Conservation (phyloP, 805 yeast species). For the Metschnikowia corniflorae region DNA sequence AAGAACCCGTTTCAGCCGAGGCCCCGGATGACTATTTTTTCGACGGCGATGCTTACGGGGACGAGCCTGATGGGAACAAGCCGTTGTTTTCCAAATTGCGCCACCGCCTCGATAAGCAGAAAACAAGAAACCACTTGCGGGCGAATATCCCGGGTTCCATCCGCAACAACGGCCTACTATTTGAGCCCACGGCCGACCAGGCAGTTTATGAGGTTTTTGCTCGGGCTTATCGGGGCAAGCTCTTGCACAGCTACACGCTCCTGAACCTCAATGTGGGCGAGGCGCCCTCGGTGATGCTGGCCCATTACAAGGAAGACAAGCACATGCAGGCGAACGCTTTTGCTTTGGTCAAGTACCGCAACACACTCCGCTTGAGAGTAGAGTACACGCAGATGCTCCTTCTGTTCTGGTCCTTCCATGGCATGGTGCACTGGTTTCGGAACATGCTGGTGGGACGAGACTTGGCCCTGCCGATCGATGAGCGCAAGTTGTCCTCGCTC, state of each 20-base stretch:
- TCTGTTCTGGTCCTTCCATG: conserved; percentile 41
- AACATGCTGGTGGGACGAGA: conserved; percentile 33
- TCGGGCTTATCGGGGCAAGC: conserved; percentile 21
- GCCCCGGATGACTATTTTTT: conserved; percentile 19
- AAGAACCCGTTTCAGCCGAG: conserved; percentile 3
- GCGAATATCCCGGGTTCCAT: conserved; percentile 19
- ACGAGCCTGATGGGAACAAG: conserved; percentile 5
- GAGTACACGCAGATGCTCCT: conserved; percentile 37
- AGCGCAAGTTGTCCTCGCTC: conserved; percentile 22
- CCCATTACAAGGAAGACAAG: conserved; percentile 23
- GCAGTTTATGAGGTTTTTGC: conserved; percentile 19
- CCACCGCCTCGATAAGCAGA: conserved; percentile 17
- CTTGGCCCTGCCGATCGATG: conserved; percentile 30
- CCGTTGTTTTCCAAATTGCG: conserved; percentile 20
- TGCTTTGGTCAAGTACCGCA: conserved; percentile 24
- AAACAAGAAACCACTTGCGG: conserved; percentile 15
- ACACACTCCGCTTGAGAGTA: conserved; percentile 35
- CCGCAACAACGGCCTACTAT: conserved; percentile 31
- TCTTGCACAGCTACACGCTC: conserved; percentile 29
- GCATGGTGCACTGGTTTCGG: conserved; percentile 38
- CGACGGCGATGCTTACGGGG: conserved; percentile 34
- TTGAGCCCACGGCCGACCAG: conserved; percentile 32
- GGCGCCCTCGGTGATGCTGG: conserved; percentile 33
- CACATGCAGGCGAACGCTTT: conserved; percentile 2
- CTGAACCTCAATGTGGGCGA: conserved; percentile 31